phyloP scores from a whole-genome alignment of 83 land plant species.

The Thuja plicata region DNA sequence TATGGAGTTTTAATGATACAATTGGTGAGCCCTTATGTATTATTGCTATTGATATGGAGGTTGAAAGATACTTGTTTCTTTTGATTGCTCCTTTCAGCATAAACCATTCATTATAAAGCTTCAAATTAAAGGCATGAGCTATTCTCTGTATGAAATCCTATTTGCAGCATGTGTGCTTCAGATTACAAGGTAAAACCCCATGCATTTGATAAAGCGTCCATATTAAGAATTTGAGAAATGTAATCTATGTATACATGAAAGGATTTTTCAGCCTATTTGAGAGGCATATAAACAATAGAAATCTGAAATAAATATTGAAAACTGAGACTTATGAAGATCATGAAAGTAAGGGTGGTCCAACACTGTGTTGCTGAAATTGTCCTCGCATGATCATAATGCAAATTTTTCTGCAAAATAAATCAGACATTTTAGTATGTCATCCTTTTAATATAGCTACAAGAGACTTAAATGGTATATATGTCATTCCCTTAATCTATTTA shows the following conservation, averaged over 20 bases:
- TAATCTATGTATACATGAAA: too few species aligned
- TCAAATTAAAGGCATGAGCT: not conserved
- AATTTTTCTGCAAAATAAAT: constrained; percentile 54
- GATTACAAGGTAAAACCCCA: too few species aligned
- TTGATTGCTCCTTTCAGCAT: not conserved
- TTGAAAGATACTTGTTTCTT: too few species aligned
- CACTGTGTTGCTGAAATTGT: constrained; percentile 85
- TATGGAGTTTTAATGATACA: not conserved
- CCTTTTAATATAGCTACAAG: not conserved
- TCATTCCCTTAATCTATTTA: constrained; percentile 63
- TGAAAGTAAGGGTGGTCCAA: constrained; percentile 79
- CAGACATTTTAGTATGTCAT: not conserved
- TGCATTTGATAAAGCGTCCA: too few species aligned
- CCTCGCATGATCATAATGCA: constrained; percentile 72
- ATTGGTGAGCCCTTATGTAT: not conserved
- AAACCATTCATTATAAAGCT: not conserved
- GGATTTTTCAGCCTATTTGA: not conserved
- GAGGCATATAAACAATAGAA: not conserved
- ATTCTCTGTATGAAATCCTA: too few species aligned
- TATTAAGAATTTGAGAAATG: too few species aligned
- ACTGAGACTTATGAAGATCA: constrained; percentile 77
- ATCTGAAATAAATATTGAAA: constrained; percentile 28
- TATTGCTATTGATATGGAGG: too few species aligned
- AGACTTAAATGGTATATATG: constrained; percentile 46
- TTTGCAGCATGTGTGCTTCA: too few species aligned